These are phyloP conservation scores for Yamadazyma insecticola DNA, from an alignment of 805 yeast species.

Conservation along the genomic window DNA sequence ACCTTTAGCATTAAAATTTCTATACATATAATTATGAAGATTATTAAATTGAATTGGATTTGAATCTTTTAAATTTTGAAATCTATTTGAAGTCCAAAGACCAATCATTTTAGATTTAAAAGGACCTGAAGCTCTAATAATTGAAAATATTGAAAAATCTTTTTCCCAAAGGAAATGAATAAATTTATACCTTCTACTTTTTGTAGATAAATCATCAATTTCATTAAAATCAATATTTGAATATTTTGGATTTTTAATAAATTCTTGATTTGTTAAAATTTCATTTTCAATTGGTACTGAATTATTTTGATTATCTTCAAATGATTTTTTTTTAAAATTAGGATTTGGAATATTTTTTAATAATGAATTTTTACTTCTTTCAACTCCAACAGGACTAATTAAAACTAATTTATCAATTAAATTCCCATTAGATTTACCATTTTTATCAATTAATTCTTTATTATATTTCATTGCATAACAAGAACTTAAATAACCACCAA, in stretches of 20 bases:
- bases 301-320: not conserved
- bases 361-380: slow-evolving; percentile 28
- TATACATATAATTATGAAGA: slow-evolving; percentile 52
- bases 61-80: slow-evolving; percentile 34
- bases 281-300: slow-evolving; percentile 11
- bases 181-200: slow-evolving; percentile 21
- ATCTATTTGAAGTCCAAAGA: slow-evolving; percentile 48
- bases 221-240: slow-evolving; percentile 5
- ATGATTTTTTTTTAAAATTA: slow-evolving; percentile 5
- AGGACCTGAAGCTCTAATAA: slow-evolving; percentile 51
- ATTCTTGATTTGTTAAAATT: slow-evolving; percentile 22
- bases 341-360: slow-evolving; percentile 16
- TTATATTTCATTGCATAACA: slow-evolving; percentile 41
- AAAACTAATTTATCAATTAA: slow-evolving; percentile 35
- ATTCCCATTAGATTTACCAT: slow-evolving; percentile 13
- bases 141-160: slow-evolving; percentile 51
- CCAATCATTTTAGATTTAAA: slow-evolving; percentile 47
- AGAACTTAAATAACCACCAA: slow-evolving; percentile 42
- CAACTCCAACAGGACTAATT: slow-evolving; percentile 42
- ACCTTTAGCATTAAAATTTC: slow-evolving; percentile 49
- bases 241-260: slow-evolving; percentile 15
- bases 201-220: slow-evolving; percentile 8
- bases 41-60: slow-evolving; percentile 28
- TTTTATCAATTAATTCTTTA: slow-evolving; percentile 15
- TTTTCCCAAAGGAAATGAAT: slow-evolving; percentile 47